phyloP scores from a whole-genome alignment of 163 green algal species.

The Scenedesmus sp. region DNA sequence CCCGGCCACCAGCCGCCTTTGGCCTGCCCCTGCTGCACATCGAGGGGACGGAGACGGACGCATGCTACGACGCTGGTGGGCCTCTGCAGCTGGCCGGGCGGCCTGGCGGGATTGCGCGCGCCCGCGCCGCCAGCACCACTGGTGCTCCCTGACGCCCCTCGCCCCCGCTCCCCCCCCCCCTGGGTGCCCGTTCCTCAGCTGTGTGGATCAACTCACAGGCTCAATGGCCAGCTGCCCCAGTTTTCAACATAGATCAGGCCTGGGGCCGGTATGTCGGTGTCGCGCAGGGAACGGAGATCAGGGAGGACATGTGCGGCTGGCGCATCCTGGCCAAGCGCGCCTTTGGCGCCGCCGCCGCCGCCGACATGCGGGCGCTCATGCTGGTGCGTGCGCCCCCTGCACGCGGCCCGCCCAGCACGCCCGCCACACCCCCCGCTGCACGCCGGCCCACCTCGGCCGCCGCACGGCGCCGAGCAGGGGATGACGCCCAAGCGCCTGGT shows the following conservation, averaged over 20 bases:
- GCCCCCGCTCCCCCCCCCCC: too few relatives aligned
- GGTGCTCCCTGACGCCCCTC: too few relatives aligned
- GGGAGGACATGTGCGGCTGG: conserved; percentile 14
- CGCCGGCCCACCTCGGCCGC: too few relatives aligned
- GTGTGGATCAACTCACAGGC: background rate
- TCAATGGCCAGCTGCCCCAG: background rate
- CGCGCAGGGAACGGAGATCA: too few relatives aligned
- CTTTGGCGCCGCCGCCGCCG: too few relatives aligned
- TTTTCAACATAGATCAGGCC: background rate
- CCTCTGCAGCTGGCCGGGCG: too few relatives aligned
- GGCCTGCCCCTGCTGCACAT: conserved; percentile 5
- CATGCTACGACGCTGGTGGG: conserved; percentile 10
- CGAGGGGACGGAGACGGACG: background rate
- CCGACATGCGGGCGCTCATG: background rate
- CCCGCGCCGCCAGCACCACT: too few relatives aligned
- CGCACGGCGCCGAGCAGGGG: background rate
- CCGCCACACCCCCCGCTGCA: background rate
- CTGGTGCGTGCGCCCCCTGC: background rate
- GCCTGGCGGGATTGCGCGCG: too few relatives aligned
- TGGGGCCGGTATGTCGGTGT: background rate
- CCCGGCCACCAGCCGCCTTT: background rate
- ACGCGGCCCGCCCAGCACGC: background rate
- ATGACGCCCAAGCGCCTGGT: background rate
- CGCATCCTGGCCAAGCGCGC: conserved; percentile 6
- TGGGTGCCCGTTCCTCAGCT: too few relatives aligned